Conservation (phyloP, 345 rosid species). For the Eucalyptus brandiana region DNA sequence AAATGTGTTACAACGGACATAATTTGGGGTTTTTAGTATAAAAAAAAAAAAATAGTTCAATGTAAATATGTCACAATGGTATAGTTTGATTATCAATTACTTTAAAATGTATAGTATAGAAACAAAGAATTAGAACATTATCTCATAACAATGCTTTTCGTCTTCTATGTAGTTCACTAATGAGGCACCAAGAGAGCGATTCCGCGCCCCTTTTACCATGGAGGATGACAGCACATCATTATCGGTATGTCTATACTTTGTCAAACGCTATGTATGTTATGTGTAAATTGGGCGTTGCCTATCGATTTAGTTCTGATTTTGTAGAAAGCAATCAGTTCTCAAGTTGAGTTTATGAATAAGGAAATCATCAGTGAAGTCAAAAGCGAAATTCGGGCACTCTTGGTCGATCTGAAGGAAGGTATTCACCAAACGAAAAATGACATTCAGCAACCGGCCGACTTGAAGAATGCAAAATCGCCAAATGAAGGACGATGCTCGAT, state of each 20-base stretch:
- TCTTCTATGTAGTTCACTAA: background rate
- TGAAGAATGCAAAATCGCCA: background rate
- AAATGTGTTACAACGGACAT: too few relatives aligned
- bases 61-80: background rate
- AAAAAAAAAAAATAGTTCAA: background rate
- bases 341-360: too few relatives aligned
- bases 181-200: background rate
- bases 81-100: background rate
- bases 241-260: too few relatives aligned
- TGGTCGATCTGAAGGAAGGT: too few relatives aligned
- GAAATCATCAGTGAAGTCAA: too few relatives aligned
- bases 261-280: too few relatives aligned
- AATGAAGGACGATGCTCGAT: background rate
- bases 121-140: background rate
- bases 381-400: too few relatives aligned
- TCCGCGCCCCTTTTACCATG: background rate
- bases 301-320: too few relatives aligned
- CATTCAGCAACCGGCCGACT: background rate
- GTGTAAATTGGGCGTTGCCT: too few relatives aligned
- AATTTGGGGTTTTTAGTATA: background rate
- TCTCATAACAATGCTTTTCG: background rate
- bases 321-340: too few relatives aligned
- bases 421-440: too few relatives aligned
- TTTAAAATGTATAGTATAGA: accelerated
- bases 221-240: too few relatives aligned